Evolutionary conservation across 1,284 basidiomycete genomes (phyloP), one percentile per base, ranked within the genome.

Genomic region (Leccinum angustisporum): DNA sequence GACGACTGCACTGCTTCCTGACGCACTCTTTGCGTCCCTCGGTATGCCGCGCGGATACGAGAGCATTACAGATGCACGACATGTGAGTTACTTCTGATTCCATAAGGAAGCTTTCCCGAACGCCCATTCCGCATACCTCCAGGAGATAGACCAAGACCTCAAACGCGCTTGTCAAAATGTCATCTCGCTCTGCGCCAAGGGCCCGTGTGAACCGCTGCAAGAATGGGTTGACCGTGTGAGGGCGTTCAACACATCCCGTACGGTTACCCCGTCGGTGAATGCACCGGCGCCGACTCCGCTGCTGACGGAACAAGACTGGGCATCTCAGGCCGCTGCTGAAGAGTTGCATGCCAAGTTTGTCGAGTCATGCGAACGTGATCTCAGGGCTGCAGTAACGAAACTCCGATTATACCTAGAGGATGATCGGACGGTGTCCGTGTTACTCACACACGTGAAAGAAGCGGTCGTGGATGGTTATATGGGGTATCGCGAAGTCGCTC

Each of bases 141-240:
- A 94, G 89, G 89, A 88, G 62, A 89, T 97, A 62, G 95, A 97
- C 74, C 82, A 88, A 58, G 90, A 91, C 54, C 83, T 97, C 51
- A 91, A 92, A 70, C 80, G 80, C 31, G 87, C 87, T 0, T 97
- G 94, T 77, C 93, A 95, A 77, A 84, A 86, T 43, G 82, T 94
- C 51, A 96, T 97, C 63, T 75, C 81, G 2, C 77, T 83, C n/a
- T 87, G 86, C 63, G 80, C 86, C 1, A 75, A 80, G 40, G 72
- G 78, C 0, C 81, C 84, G 54, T 82, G 80, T 25, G 77, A 78
- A 10, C 82, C 87, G 1, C 72, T 94, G 7, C 83, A 80, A 43
- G 68, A 76, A 18, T 94, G 91, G 83, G 76, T 86, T 1, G 82
- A 85, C 50, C 78, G 79, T 51, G 82, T 85, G 48, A 72, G 75